Evolutionary conservation across 2,329 filamentous ascomycete genomes (phyloP).

Genomic region (Botryotinia globosa): DNA sequence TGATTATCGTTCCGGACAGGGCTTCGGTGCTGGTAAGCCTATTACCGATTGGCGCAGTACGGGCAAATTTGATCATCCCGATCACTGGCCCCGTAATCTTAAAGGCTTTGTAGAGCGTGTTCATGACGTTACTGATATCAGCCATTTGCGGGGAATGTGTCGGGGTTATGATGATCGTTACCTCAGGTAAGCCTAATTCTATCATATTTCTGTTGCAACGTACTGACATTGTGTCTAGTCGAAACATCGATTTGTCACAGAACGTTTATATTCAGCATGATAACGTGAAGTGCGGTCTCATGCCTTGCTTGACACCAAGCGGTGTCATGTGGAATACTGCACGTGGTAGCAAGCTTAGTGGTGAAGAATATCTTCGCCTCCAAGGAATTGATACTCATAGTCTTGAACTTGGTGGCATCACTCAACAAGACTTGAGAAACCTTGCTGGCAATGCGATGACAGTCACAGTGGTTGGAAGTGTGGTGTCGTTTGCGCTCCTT

Average conservation of each 20-base stretch:
- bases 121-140: constrained; percentile 64
- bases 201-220: background rate
- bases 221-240: constrained; percentile 41
- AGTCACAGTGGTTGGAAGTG: constrained; percentile 65
- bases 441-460: constrained; percentile 80
- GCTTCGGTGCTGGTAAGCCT: constrained; percentile 49
- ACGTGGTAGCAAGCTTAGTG: constrained; percentile 57
- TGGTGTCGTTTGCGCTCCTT: constrained; percentile 53
- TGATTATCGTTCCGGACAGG: constrained; percentile 48
- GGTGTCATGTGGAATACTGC: constrained; percentile 61
- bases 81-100: constrained; percentile 51
- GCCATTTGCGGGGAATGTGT: constrained; percentile 49
- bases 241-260: constrained; percentile 65
- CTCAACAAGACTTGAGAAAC: constrained; percentile 60
- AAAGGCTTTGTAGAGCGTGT: constrained; percentile 55
- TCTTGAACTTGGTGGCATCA: constrained; percentile 63
- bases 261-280: constrained; percentile 63
- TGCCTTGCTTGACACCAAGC: constrained; percentile 65
- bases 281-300: constrained; percentile 51
- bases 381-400: constrained; percentile 67
- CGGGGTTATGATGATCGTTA: constrained; percentile 55
- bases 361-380: constrained; percentile 60
- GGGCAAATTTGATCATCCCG: constrained; percentile 46
- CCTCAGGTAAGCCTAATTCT: constrained; percentile 49
- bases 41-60: constrained; percentile 58